These are phyloP conservation scores for Blastobotrys elegans DNA, from an alignment of 1,139 yeast genomes.

Conservation along the genomic window DNA sequence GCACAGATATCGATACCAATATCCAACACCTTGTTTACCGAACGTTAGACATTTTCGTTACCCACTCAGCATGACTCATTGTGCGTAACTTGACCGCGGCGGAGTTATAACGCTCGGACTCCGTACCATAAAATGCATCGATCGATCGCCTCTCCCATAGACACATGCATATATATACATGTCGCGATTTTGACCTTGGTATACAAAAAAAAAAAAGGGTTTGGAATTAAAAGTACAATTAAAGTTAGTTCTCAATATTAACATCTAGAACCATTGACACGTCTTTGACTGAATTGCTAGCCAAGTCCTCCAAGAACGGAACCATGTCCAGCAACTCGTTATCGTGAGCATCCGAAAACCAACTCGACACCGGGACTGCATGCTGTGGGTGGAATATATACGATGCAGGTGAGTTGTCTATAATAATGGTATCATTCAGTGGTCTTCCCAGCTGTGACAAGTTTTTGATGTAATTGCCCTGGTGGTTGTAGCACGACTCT, in stretches of 20 bases:
- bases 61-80: too few relatives aligned
- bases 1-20: too few relatives aligned
- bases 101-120: too few relatives aligned
- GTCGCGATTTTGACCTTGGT: too few relatives aligned
- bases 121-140: too few relatives aligned
- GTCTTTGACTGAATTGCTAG: conserved; percentile 63
- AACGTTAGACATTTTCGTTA: too few relatives aligned
- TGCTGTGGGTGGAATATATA: conserved; percentile 96
- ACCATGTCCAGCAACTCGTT: conserved; percentile 87
- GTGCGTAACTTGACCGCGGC: too few relatives aligned
- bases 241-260: conserved; percentile 14
- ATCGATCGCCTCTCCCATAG: too few relatives aligned
- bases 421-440: conserved; percentile 73
- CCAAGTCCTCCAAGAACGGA: conserved; percentile 84
- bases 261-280: conserved; percentile 83
- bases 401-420: conserved; percentile 96
- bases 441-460: conserved; percentile 93
- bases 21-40: too few relatives aligned
- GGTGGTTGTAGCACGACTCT: conserved; percentile 73
- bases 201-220: background rate
- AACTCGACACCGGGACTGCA: conserved; percentile 95
- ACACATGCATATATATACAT: too few relatives aligned
- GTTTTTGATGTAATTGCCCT: conserved; percentile 92
- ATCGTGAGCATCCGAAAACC: conserved; percentile 98
- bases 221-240: background rate